Base-by-base conservation (phyloP, 805 yeast species). In the Nakazawaea wyomingensis region DNA sequence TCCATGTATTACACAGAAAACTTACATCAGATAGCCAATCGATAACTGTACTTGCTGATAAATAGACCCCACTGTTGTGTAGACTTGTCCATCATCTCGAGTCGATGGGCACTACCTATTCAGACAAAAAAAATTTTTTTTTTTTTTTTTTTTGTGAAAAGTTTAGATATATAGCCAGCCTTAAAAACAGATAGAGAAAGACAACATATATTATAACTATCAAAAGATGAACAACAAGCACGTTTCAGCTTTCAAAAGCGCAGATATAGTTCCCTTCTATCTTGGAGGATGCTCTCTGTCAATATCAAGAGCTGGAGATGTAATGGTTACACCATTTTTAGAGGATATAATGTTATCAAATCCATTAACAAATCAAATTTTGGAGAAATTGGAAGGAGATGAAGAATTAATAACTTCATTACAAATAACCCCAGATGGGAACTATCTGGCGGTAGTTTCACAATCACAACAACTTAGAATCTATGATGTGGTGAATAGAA, bases 401-500 rank as follows among this genome's bases (percentile, higher is more conserved):
- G 96, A 88, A 31, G 88, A 83, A 51, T 69, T 72, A 40, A 69
- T 93, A 36, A 87, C 97, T 0, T 80, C 85, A 5, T 60, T 93
- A 34, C 77, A 76, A 41, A 54, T 93, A 3, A 76, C 96, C 0
- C 87, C 95, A 1, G 88, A 89, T 58, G 93, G 87, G 1, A 54
- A 62, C 29, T 72, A 68, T 39, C 59, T 93, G 26, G 88, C 89
- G 1, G 78, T 81, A 16, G 78, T 86, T 10, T 84, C 96, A 0
- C 88, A 89, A 55, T 83, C 96, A 2, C 90, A 88, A 54, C 87
- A 85, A 57, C 70, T 93, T 51, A 75, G 82, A 41, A 71, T 90
- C 1, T 85, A 77, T 56, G 69, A 72, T 45, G 51, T 78, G n/a
- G 62, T 60, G 34, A 51, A 57, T 8, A 59, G 61, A 9, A 56